These are phyloP conservation scores for Fraxinus dipetala DNA, from an alignment of 305 asterid genomes.

Conservation along the genomic window DNA sequence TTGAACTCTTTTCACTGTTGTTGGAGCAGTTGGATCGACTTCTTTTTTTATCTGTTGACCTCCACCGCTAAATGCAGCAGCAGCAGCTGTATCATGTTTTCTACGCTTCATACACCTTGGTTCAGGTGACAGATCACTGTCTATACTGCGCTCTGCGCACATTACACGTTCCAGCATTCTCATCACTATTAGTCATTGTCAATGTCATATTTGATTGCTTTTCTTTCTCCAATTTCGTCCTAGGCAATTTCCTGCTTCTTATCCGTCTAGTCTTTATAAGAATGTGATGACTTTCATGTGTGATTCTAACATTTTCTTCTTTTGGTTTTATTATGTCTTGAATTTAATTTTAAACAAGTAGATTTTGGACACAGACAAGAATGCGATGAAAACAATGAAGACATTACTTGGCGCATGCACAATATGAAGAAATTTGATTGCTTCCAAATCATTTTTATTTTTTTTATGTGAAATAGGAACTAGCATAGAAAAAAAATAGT, in stretches of 20 bases:
- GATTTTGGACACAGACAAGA: slow-evolving; percentile 24
- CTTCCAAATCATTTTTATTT: neutral
- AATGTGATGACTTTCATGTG: slow-evolving; percentile 18
- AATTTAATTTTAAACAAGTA: slow-evolving; percentile 25
- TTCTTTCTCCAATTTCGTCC: neutral
- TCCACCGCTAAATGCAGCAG: slow-evolving; percentile 8
- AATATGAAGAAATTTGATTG: neutral
- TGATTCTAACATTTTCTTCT: slow-evolving; percentile 26
- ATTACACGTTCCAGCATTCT: slow-evolving; percentile 17
- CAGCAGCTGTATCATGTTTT: slow-evolving; percentile 33
- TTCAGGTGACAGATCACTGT: slow-evolving; percentile 19
- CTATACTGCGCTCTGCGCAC: slow-evolving; percentile 11
- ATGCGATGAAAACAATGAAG: slow-evolving; percentile 32
- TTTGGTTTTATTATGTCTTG: slow-evolving; percentile 35
- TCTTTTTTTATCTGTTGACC: slow-evolving; percentile 26
- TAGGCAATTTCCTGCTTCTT: neutral
- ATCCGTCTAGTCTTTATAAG: slow-evolving; percentile 12
- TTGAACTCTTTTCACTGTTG: slow-evolving; percentile 61
- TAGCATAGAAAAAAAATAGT: neutral
- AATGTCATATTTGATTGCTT: slow-evolving; percentile 22
- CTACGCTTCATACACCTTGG: slow-evolving; percentile 35
- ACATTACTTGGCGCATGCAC: neutral
- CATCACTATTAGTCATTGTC: slow-evolving; percentile 29
- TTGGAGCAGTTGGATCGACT: slow-evolving; percentile 28
- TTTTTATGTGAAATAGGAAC: neutral